Percentiles rank a stretch among this genome's conserved stretches.
Conservation (phyloP, 805 yeast genomes). For the Hanseniaspora meyeri region DNA sequence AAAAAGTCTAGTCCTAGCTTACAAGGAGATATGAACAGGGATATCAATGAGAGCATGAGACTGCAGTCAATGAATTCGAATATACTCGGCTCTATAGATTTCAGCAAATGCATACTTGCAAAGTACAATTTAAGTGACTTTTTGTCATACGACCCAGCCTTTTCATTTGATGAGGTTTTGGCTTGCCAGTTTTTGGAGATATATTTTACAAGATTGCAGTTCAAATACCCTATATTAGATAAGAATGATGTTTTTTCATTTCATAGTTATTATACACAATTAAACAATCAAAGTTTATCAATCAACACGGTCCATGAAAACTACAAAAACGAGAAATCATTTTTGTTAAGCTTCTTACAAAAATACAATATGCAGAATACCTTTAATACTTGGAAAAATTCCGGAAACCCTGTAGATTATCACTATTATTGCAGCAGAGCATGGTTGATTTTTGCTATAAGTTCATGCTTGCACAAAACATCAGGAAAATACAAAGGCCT, state of each 20-base stretch:
- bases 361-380: neutral
- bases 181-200: slow-evolving; percentile 42
- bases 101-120: slow-evolving; percentile 32
- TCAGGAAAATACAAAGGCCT: slow-evolving; percentile 47
- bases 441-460: slow-evolving; percentile 43
- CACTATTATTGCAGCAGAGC: slow-evolving; percentile 44
- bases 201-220: slow-evolving; percentile 44
- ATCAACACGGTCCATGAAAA: neutral
- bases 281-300: slow-evolving; percentile 23
- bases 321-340: neutral
- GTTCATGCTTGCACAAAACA: slow-evolving; percentile 41
- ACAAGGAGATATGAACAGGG: neutral
- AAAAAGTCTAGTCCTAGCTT: neutral
- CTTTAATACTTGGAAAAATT: slow-evolving; percentile 22
- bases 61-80: slow-evolving; percentile 20
- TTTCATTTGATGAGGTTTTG: slow-evolving; percentile 38
- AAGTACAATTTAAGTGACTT: slow-evolving; percentile 39
- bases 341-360: neutral
- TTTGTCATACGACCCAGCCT: slow-evolving; percentile 37
- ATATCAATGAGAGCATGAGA: slow-evolving; percentile 6
- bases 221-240: slow-evolving; percentile 44
- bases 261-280: slow-evolving; percentile 37
- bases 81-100: slow-evolving; percentile 30
- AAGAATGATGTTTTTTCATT: slow-evolving; percentile 41
- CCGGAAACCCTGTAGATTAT: slow-evolving; percentile 31